These are phyloP conservation scores for Stylosanthes scabra DNA, from an alignment of 331 rosid genomes.

Conservation along the genomic window DNA sequence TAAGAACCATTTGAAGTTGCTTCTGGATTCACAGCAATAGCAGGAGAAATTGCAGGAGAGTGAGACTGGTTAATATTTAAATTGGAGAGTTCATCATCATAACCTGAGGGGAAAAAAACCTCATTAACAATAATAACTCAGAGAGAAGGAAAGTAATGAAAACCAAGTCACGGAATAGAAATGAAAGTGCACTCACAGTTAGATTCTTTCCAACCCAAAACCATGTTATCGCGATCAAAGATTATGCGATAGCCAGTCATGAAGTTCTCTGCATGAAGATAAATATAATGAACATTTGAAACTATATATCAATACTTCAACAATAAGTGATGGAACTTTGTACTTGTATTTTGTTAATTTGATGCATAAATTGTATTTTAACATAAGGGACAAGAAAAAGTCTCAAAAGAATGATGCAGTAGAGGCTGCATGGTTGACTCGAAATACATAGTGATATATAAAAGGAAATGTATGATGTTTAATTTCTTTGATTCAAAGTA, in stretches of 20 bases:
- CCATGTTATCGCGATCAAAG: conserved; percentile 79
- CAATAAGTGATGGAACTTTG: conserved; percentile 16
- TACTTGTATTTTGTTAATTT: not conserved
- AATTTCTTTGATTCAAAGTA: conserved; percentile 36
- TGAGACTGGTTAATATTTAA: conserved; percentile 46
- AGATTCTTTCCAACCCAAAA: conserved; percentile 73
- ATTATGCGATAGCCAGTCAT: conserved; percentile 77
- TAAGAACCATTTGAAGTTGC: conserved; percentile 49
- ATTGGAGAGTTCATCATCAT: conserved; percentile 41
- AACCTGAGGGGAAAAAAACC: conserved; percentile 57
- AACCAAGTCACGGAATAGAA: not conserved
- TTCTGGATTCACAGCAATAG: conserved; percentile 52
- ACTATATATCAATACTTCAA: conserved; percentile 13
- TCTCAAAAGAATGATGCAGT: conserved; percentile 5
- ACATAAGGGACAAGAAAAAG: not conserved
- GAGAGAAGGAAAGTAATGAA: not conserved
- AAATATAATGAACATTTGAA: conserved; percentile 27
- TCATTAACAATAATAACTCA: conserved; percentile 7
- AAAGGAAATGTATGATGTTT: too few species aligned
- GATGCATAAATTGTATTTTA: conserved; percentile 6
- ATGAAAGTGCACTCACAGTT: conserved; percentile 63
- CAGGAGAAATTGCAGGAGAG: conserved; percentile 56
- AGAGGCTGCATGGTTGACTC: too few species aligned
- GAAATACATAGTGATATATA: too few species aligned
- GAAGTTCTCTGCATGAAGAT: conserved; percentile 75